Evolutionary conservation across 2,329 filamentous ascomycete genomes (phyloP), one percentile per base, ranked within the genome.

Genomic region (Cercospora janseana): DNA sequence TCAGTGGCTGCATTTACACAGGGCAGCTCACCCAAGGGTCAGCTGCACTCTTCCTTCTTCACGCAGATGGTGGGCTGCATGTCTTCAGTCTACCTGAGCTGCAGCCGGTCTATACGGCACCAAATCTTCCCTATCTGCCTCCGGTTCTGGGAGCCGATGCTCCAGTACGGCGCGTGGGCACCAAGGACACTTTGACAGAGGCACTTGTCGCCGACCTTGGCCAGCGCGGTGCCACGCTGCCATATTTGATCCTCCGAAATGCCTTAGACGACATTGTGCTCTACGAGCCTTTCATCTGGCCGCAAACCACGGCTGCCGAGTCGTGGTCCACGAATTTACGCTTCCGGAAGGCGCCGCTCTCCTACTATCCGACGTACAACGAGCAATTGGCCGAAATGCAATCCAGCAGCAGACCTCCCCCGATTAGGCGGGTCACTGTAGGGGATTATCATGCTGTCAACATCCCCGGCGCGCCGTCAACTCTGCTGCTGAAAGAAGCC

Each of bases 151-250:
- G 86, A 1, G 72, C 81, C 4, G 87, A 92, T 27, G 86, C 84
- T 61, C 74, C 80, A 1, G 79, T 81, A 3, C 81, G 87, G 59
- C 82, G 88, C 62, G 83, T 85, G 38, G 83, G 83, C 16, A 79
- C 80, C 6, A 86, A 85, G 60, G 90, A 93, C 60, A 78, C 75
- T 0, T 69, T 98, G 6, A 81, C 82, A 0, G 92, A 98, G 67
- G 79, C 95, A 4, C 65, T 95, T 6, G 80, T 96, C 4, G 85
- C 90, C 26, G 86, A 97, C 58, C 78, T 98, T 9, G 93, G 93
- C 20, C 88, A 95, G 63, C 71, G 76, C 4, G 82, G 81, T 7
- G 77, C 78, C 16, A 83, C 80, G 54, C 81, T 79, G 2, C 89
- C 92, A 5, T 88, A 95, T 66, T 75, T 98, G 15, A 84, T 97